Base-by-base conservation (phyloP, 148 eudicot genomes). In the Vaccinium corymbosum region DNA sequence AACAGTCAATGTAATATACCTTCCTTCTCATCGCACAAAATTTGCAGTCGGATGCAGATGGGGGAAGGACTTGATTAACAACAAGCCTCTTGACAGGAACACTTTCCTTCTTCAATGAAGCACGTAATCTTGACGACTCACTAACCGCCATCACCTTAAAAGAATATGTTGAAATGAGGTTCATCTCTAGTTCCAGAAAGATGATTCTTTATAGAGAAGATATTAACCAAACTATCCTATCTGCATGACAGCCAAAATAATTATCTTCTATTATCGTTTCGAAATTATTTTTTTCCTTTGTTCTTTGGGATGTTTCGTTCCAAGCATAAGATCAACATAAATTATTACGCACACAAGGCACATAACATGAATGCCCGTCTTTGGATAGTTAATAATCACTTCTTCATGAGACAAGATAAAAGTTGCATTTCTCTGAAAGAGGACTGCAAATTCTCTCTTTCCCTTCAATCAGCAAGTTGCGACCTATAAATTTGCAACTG, bases 31-130 rank as follows among this genome's bases (percentile, higher is more conserved):
- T 86, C 55, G 98, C 90, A 83, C 99, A 96, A 81, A 96, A 96
- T 86, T 96, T 94, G 94, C 99, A 94, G 84, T 96, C 99, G 1
- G 99, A 96, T 76, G 95, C 88, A 20, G 99, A 96, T 49, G 98
- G 97, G 7, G 99, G 99, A 87, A 96, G 93, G 87, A 96, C 79
- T 86, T 96, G 99, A 91, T 96, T 96, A 29, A 94, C 98, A 79
- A 96, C 86, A 78, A 96, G 99, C 91, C 94, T 91, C 88, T 87
- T 94, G 83, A 94, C 97, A 64, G 99, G 99, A 78, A 96, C 98
- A 82, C 79, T 79, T 92, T 96, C 99, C 91, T 93, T 96, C 89
- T 88, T 92, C 87, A 96, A 84, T 52, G 99, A 96, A 84, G 94
- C 92, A 87, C 87, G 87, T 61, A 96, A 91, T 90, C 99, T 96